A percentile compares a stretch with the other conserved stretches of the same genome.
These are phyloP conservation scores for Trichomonas vaginalis DNA, from an alignment of 208 protist genomes.

Conservation along the genomic window DNA sequence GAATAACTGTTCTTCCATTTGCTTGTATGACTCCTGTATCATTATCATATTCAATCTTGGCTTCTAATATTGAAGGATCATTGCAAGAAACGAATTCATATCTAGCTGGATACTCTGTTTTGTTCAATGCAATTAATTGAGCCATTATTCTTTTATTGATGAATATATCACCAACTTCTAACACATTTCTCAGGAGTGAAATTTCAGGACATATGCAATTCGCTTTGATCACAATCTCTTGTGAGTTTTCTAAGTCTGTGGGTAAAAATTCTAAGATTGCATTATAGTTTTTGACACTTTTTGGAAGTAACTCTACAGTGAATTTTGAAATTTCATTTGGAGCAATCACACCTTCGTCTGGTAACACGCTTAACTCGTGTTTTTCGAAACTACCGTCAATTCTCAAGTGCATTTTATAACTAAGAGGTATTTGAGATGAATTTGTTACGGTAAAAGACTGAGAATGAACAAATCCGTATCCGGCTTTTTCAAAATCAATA, in stretches of 20 bases:
- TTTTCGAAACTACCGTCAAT: background rate
- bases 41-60: background rate
- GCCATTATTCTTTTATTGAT: background rate
- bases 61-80: background rate
- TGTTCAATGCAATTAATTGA: background rate
- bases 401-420: background rate
- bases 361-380: background rate
- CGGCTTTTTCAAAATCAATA: background rate
- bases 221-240: background rate
- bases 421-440: background rate
- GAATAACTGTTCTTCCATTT: background rate
- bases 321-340: background rate
- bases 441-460: background rate
- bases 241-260: background rate
- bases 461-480: background rate
- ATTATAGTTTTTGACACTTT: background rate
- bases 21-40: background rate
- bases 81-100: background rate
- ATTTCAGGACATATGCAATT: background rate
- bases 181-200: background rate
- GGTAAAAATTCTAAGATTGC: background rate
- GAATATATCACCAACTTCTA: background rate
- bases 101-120: background rate
- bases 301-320: background rate
- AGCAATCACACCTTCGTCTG: background rate